Conservation (phyloP, 805 yeast genomes). For the Candida dajiaensis region DNA sequence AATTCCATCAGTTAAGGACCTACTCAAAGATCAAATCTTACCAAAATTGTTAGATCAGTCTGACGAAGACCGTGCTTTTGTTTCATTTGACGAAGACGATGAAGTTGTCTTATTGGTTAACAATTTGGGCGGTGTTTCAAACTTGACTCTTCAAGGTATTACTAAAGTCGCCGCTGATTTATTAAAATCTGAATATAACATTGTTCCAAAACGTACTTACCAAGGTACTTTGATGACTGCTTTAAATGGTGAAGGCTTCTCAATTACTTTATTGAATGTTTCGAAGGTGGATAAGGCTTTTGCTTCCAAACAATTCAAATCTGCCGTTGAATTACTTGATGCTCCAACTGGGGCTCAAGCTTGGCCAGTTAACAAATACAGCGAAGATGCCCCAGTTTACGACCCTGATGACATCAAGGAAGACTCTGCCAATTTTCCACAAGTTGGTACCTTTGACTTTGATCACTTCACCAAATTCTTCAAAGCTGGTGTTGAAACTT, state of each 20-base stretch:
- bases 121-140: slow-evolving; percentile 87
- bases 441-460: slow-evolving; percentile 32
- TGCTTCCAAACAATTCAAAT: slow-evolving; percentile 21
- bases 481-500: slow-evolving; percentile 42
- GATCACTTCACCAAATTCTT: slow-evolving; percentile 31
- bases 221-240: slow-evolving; percentile 85
- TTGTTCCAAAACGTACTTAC: slow-evolving; percentile 61
- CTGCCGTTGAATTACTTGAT: slow-evolving; percentile 54
- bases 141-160: slow-evolving; percentile 70
- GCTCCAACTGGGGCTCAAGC: slow-evolving; percentile 75
- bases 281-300: slow-evolving; percentile 40
- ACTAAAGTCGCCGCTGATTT: slow-evolving; percentile 51
- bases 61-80: slow-evolving; percentile 79
- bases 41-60: slow-evolving; percentile 52
- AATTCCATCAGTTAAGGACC: slow-evolving; percentile 63
- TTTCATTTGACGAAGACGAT: slow-evolving; percentile 57
- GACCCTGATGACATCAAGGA: slow-evolving; percentile 25
- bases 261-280: slow-evolving; percentile 73
- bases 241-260: slow-evolving; percentile 87
- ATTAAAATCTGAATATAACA: slow-evolving; percentile 45
- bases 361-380: slow-evolving; percentile 45
- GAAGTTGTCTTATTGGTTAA: slow-evolving; percentile 69
- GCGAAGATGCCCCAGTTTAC: slow-evolving; percentile 25
- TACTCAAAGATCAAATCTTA: slow-evolving; percentile 52
- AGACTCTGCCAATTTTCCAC: slow-evolving; percentile 26